These are phyloP conservation scores for Cornus suecica DNA, from an alignment of 148 eudicot species.

Conservation along the genomic window DNA sequence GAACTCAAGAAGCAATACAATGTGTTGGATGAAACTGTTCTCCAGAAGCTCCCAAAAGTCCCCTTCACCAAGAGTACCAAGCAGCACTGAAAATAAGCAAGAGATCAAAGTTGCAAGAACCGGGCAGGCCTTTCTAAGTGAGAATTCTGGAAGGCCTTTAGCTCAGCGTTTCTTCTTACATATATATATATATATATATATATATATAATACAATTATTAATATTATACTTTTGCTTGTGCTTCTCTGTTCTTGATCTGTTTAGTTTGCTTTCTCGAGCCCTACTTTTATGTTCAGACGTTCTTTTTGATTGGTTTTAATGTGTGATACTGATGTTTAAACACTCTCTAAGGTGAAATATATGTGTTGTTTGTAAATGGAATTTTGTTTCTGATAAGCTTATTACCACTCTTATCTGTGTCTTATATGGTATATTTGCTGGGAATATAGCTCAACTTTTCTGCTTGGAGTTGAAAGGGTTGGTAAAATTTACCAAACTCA, in stretches of 20 bases:
- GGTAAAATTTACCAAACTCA: neutral
- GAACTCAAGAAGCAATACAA: conserved; percentile 29
- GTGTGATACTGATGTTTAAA: neutral
- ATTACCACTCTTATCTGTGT: neutral
- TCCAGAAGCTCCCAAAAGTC: conserved; percentile 33
- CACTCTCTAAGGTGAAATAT: neutral
- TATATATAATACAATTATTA: neutral
- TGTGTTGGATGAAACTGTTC: conserved; percentile 26
- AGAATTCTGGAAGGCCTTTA: neutral
- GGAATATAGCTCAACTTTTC: neutral
- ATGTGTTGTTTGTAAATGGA: neutral
- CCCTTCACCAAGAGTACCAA: conserved; percentile 20
- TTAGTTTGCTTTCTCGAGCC: neutral
- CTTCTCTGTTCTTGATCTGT: neutral
- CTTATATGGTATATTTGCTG: neutral
- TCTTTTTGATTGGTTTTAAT: neutral
- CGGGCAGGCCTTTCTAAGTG: neutral
- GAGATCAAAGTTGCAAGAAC: neutral
- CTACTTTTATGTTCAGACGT: neutral
- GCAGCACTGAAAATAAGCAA: conserved; percentile 14
- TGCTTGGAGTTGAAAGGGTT: neutral
- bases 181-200: no score
- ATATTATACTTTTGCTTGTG: neutral
- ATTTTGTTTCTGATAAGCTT: neutral
- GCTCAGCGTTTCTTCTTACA: neutral